Evolutionary conservation across 108 stramenopile genomes (phyloP).

Genomic region (Bacterosira constricta): DNA sequence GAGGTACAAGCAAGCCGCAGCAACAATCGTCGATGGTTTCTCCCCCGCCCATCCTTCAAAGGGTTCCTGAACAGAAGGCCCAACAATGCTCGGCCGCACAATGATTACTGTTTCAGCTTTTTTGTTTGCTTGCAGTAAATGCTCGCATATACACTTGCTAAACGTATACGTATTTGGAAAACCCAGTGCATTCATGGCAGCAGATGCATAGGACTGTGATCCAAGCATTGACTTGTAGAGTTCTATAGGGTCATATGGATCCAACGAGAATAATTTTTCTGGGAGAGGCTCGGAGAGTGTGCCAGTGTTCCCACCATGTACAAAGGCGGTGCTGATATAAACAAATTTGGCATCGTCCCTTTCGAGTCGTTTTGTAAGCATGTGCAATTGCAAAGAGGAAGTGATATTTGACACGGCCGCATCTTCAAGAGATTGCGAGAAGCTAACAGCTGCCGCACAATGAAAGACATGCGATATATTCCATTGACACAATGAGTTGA

Average conservation of each 20-base stretch:
- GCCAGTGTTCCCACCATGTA: conserved; percentile 77
- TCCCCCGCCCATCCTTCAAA: conserved; percentile 87
- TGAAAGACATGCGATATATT: conserved; percentile 80
- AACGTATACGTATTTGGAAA: conserved; percentile 90
- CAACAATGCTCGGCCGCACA: conserved; percentile 87
- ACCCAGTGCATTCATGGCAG: conserved; percentile 75
- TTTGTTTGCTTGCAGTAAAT: conserved; percentile 57
- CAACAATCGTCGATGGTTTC: conserved; percentile 87
- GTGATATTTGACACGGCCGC: conserved; percentile 83
- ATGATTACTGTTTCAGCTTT: conserved; percentile 49
- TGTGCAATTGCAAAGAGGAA: conserved; percentile 68
- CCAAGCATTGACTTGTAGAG: conserved; percentile 81
- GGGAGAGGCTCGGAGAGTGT: conserved; percentile 57
- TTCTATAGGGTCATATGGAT: conserved; percentile 63
- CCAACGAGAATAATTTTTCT: conserved; percentile 62
- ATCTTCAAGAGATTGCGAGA: conserved; percentile 73
- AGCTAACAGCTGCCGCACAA: conserved; percentile 87
- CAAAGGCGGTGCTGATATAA: conserved; percentile 89
- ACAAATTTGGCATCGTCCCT: conserved; percentile 64
- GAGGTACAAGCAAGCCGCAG: conserved; percentile 79
- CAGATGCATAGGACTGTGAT: conserved; percentile 73
- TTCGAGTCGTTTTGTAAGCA: conserved; percentile 48
- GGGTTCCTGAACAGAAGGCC: conserved; percentile 75
- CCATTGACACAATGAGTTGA: conserved; percentile 28
- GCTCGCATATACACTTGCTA: conserved; percentile 89